Base-by-base conservation (phyloP, 148 eudicot species). In the Cornus kousa region DNA sequence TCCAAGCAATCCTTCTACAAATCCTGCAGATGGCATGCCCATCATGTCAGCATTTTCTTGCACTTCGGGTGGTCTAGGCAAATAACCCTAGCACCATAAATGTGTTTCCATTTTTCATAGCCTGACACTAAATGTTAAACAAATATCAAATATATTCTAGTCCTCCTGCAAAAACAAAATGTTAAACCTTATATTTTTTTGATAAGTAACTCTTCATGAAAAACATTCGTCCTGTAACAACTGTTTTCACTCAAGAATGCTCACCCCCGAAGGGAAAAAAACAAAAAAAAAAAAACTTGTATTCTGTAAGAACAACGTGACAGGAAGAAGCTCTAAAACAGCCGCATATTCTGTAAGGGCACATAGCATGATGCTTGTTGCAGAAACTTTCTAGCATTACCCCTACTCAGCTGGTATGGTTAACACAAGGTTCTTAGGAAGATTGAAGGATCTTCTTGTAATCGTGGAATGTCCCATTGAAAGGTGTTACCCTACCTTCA, bases 381-480 rank as follows among this genome's bases (percentile, higher is more conserved):
- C 72, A 59, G 62, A 37, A 37, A 70, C 46, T 35, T 68, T 74
- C 77, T 31, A 28, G 2, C 20, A 31, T 20, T 33, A 24, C 13
- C 20, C 20, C 37, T 24, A 75, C 40, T 60, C 14, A 19, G 50
- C 67, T 10, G 55, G 28, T 32, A 20, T 5, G 72, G 33, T 1
- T 13, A 9, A 78, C n/a, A 73, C 14, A 62, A 62, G 53, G 67
- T 66, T 59, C 67, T 69, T 80, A 83, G 37, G 88, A 80, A 0
- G 94, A 88, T 79, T 91, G 95, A 39, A 97, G 88, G 72, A 88
- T 67, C 85, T 94, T 97, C 94, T 97, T 97, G 87, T 97, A 97
- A 76, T 97, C 99, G 57, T 89, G 89, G 94, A 97, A 97, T 71
- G 91, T 89, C 68, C 99, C 99, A 28, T 73, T 82, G 86, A 97